Base-by-base conservation (phyloP, 176 grass and related monocot species). In the Zizania latifolia region DNA sequence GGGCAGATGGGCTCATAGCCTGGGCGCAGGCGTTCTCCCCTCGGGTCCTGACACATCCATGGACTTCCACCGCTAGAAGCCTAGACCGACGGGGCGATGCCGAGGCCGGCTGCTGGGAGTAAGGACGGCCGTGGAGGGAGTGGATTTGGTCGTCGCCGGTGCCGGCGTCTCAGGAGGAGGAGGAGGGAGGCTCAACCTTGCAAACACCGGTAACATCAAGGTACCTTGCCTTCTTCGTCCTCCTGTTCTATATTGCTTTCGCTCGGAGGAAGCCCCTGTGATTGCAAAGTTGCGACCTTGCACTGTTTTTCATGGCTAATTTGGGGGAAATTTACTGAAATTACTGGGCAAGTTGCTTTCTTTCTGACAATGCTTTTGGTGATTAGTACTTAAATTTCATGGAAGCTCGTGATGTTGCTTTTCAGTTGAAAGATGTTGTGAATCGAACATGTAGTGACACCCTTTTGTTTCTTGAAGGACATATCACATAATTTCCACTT, bases 121-220 rank as follows among this genome's bases (percentile, higher is more conserved):
- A 85, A 70, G 85, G 60, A 92, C 89, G 37, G 79, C 89, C 2
- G 81, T 84, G 32, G 85, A 87, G 46, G 85, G 82, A 19, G 87
- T 87, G 85, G 89, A 88, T 71, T 80, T 86, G 16, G 86, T 74
- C 26, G 78, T 83, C 15, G 65, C n/a, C n/a, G n/a, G n/a, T n/a
- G 86, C 69, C 34, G 61, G 72, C 57, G 62, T 85, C n/a, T 45
- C 21, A 16, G 85, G 85, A 13, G 85, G 85, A 82, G 56, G 28
- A 16, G 85, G 85, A 13, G 85, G 85, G 85, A 82, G 85, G 57
- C 71, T 45, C 43, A 16, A 45, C 14, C 43, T 92, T 78, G 43
- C 79, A 10, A 79, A 82, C 22, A 19, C 83, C 15, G 78, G 82
- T 24, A 44, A 78, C 15, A 37, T 73, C 13, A 83, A 85, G 82